These are phyloP conservation scores for Calonectria henricotiae DNA, from an alignment of 2,329 filamentous ascomycete species.

Conservation along the genomic window DNA sequence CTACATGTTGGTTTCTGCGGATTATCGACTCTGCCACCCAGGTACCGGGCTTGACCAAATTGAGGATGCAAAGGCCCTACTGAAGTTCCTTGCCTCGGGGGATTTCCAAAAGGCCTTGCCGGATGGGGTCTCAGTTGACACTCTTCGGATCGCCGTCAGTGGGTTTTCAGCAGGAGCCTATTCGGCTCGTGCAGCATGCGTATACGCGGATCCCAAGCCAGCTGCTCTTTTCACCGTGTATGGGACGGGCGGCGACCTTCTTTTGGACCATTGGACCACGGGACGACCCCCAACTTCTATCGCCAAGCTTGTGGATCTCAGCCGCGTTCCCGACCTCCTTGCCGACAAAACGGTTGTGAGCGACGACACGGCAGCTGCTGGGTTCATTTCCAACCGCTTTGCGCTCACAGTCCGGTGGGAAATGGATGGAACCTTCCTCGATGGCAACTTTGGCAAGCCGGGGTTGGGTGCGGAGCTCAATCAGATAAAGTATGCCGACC, in stretches of 20 bases:
- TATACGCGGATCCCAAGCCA: constrained; percentile 29
- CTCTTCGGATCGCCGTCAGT: constrained; percentile 19
- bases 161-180: constrained; percentile 34
- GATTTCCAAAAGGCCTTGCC: constrained; percentile 22
- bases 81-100: constrained; percentile 26
- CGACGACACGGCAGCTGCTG: constrained; percentile 11
- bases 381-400: constrained; percentile 7
- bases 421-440: constrained; percentile 32
- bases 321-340: constrained; percentile 18
- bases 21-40: constrained; percentile 32
- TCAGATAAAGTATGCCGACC: constrained; percentile 22
- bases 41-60: constrained; percentile 32
- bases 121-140: constrained; percentile 13
- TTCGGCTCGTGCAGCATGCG: constrained; percentile 32
- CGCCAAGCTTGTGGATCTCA: constrained; percentile 29
- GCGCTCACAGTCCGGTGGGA: constrained; percentile 35
- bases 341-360: constrained; percentile 33
- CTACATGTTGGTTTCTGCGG: constrained; percentile 30
- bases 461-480: constrained; percentile 31
- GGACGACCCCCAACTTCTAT: constrained; percentile 23
- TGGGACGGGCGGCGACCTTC: constrained; percentile 28
- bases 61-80: constrained; percentile 31
- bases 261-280: constrained; percentile 32
- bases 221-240: constrained; percentile 28
- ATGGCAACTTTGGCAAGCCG: constrained; percentile 19